Conservation (phyloP, 345 rosid species). For the Euclidium syriacum region DNA sequence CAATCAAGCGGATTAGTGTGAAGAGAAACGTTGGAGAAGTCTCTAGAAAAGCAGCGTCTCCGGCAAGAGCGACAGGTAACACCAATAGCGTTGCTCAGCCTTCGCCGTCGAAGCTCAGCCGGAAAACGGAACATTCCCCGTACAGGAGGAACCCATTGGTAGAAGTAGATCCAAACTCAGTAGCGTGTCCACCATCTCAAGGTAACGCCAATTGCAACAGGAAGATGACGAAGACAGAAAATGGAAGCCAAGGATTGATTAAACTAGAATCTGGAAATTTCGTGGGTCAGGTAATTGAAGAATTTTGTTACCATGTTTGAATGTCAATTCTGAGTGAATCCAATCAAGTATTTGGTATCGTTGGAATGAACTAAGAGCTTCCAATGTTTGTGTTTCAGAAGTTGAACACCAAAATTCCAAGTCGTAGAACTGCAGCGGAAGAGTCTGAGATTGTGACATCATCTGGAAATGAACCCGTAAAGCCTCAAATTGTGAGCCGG, state of each 20-base stretch:
- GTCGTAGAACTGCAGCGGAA: constrained; percentile 25
- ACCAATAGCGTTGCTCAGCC: constrained; percentile 31
- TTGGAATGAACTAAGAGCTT: too few species aligned
- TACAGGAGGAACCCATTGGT: constrained; percentile 63
- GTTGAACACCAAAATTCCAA: constrained; percentile 25
- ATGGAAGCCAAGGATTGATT: constrained; percentile 1
- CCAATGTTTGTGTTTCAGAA: background rate
- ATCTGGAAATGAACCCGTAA: constrained; percentile 31
- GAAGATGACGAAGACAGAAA: constrained; percentile 27
- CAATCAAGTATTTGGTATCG: background rate
- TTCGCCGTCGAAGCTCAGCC: constrained; percentile 54
- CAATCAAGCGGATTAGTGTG: constrained; percentile 53
- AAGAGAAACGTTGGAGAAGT: constrained; percentile 51
- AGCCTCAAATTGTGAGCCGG: constrained; percentile 51
- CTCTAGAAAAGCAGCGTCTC: constrained; percentile 49
- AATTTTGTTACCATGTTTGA: background rate
- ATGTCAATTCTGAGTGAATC: background rate
- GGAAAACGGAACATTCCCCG: constrained; percentile 85
- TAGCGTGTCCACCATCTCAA: constrained; percentile 38
- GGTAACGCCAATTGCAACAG: constrained; percentile 21
- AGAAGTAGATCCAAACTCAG: constrained; percentile 59
- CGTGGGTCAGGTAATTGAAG: constrained; percentile 31
- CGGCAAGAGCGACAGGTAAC: constrained; percentile 43
- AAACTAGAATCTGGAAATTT: constrained; percentile 33
- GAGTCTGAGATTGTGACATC: constrained; percentile 32